A percentile compares a stretch with the other conserved stretches of the same genome.
Conservation (phyloP, 306 rosid genomes). For the Prinsepia uniflora region DNA sequence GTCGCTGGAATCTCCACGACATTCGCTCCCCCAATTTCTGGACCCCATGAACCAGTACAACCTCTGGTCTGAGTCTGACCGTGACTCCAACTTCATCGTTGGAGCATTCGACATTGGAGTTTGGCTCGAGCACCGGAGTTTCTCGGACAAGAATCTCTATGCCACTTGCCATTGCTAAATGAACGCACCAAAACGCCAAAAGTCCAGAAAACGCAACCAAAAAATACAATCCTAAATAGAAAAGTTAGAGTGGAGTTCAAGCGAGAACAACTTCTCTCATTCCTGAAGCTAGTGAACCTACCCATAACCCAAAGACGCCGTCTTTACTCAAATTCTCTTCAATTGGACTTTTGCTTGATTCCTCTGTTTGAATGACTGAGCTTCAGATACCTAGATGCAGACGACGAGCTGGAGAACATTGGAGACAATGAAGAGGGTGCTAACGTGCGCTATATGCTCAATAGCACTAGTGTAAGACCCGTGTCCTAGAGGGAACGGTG, state of each 20-base stretch:
- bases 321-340: slow-evolving; percentile 5
- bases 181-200: slow-evolving; percentile 6
- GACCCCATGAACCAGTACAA: too few species aligned
- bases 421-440: slow-evolving; percentile 49
- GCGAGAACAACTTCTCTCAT: not conserved
- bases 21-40: too few species aligned
- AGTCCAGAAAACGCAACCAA: not conserved
- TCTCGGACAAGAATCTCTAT: not conserved
- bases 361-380: slow-evolving; percentile 9
- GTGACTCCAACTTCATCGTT: too few species aligned
- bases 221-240: not conserved
- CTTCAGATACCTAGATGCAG: slow-evolving; percentile 39
- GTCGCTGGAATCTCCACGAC: too few species aligned
- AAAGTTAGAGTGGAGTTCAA: too few species aligned
- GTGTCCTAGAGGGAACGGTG: too few species aligned
- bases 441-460: slow-evolving; percentile 54
- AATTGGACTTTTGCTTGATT: not conserved
- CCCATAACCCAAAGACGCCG: not conserved
- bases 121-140: too few species aligned
- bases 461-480: too few species aligned
- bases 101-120: too few species aligned
- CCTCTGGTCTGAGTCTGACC: too few species aligned
- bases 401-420: slow-evolving; percentile 44
- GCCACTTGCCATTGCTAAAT: slow-evolving; percentile 1
- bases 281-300: not conserved